Percentiles rank a stretch among this genome's conserved stretches.
These are phyloP conservation scores for Lobosporangium transversale DNA, from an alignment of 192 early-diverging fungal species.

Conservation along the genomic window DNA sequence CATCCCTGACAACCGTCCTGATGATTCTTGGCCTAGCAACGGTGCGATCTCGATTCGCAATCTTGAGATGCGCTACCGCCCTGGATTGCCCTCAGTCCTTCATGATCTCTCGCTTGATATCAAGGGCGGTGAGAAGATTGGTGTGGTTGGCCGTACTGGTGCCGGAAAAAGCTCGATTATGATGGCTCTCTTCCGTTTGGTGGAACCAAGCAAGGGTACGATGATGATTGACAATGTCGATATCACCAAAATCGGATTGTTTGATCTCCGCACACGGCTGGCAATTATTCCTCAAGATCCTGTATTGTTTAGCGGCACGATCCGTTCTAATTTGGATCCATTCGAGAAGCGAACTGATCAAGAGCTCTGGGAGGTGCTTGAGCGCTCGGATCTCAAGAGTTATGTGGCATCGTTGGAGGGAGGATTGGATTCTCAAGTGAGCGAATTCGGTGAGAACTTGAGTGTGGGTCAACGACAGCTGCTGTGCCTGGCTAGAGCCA, in stretches of 20 bases:
- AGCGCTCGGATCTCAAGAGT: constrained; percentile 65
- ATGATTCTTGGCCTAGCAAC: constrained; percentile 70
- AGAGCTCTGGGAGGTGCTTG: constrained; percentile 72
- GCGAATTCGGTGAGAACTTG: constrained; percentile 78
- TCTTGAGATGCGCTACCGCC: constrained; percentile 82
- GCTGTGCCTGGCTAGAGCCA: constrained; percentile 82
- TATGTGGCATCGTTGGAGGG: constrained; percentile 51
- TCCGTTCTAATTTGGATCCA: constrained; percentile 87
- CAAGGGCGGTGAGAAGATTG: constrained; percentile 80
- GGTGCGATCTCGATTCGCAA: constrained; percentile 79
- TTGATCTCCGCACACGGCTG: constrained; percentile 74
- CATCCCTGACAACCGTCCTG: constrained; percentile 64
- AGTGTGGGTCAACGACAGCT: constrained; percentile 87
- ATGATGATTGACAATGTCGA: constrained; percentile 85
- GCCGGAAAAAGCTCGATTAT: constrained; percentile 65
- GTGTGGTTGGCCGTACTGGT: constrained; percentile 86
- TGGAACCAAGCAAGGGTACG: constrained; percentile 73
- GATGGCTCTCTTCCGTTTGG: constrained; percentile 83
- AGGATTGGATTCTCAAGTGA: constrained; percentile 64
- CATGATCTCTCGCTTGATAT: constrained; percentile 75
- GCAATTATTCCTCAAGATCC: constrained; percentile 87
- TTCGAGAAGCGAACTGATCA: constrained; percentile 71
- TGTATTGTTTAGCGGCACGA: constrained; percentile 75
- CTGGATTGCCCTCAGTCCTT: constrained; percentile 81
- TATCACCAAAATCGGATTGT: constrained; percentile 76